A percentile compares a stretch with the other conserved stretches of the same genome.
These are phyloP conservation scores for Epichloe sylvatica DNA, from an alignment of 2,329 filamentous ascomycete species.

Conservation along the genomic window DNA sequence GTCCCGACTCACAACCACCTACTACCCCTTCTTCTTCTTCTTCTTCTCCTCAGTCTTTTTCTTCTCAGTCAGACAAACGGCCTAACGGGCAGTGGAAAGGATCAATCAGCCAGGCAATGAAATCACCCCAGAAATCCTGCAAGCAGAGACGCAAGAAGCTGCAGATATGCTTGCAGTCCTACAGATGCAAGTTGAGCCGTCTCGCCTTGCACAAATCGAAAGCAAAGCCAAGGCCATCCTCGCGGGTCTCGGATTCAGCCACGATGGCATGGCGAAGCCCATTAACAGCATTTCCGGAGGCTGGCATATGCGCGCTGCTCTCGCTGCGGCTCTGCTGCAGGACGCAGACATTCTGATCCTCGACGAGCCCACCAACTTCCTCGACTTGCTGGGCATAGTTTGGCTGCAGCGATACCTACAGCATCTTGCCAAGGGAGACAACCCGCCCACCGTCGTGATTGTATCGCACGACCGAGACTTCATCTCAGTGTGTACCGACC, in stretches of 20 bases:
- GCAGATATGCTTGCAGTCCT: conserved; percentile 55
- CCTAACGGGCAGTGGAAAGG: conserved; percentile 14
- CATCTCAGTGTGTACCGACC: conserved; percentile 60
- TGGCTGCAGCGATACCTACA: conserved; percentile 68
- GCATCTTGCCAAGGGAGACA: conserved; percentile 34
- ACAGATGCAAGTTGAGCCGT: conserved; percentile 52
- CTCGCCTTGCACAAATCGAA: conserved; percentile 50
- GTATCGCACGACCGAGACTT: conserved; percentile 81
- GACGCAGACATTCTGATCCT: conserved; percentile 66
- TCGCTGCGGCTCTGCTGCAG: conserved; percentile 54
- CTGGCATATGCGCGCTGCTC: conserved; percentile 56
- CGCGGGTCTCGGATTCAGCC: conserved; percentile 56
- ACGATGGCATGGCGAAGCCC: conserved; percentile 42
- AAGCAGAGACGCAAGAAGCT: conserved; percentile 54
- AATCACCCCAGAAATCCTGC: conserved; percentile 41
- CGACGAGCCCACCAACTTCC: conserved; percentile 78
- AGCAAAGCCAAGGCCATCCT: conserved; percentile 52
- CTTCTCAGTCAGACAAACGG: not conserved
- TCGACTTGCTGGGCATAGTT: conserved; percentile 70
- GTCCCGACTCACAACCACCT: no score
- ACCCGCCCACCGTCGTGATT: conserved; percentile 54
- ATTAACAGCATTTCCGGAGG: conserved; percentile 60
- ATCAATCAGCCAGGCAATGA: conserved; percentile 38
- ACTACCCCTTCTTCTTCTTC: not conserved
- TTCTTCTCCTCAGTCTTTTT: not conserved